Conservation (phyloP, 495 filamentous ascomycete genomes). For the Lasiosphaeria hispida region DNA sequence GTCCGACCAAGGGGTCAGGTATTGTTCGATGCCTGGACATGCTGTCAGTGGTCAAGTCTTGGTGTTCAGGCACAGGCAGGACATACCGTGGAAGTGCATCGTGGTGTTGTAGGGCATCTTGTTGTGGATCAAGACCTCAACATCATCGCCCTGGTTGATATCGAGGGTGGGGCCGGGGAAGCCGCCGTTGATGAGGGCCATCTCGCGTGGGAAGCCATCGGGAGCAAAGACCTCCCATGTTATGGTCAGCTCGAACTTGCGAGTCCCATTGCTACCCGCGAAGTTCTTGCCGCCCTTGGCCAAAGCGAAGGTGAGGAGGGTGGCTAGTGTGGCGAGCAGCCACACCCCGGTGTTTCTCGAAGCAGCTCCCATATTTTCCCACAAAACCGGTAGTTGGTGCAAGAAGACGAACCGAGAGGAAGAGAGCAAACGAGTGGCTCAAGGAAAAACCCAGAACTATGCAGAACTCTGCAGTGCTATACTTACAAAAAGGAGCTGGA, state of each 20-base stretch:
- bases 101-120: conserved; percentile 46
- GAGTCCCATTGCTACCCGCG: no score
- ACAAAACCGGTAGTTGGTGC: no score
- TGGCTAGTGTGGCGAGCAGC: no score
- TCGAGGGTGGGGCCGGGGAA: conserved; percentile 47
- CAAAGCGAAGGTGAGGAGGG: no score
- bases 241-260: conserved; percentile 23
- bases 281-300: no score
- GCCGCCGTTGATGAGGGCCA: conserved; percentile 50
- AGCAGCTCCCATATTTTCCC: no score
- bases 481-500: no score
- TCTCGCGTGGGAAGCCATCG: conserved; percentile 39
- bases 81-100: conserved; percentile 52
- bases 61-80: conserved; percentile 26
- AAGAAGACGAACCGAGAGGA: no score
- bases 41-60: background rate
- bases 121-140: conserved; percentile 48
- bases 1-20: conserved; percentile 40
- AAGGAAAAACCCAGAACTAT: no score
- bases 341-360: no score
- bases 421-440: no score
- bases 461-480: no score
- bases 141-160: conserved; percentile 49
- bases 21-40: conserved; percentile 46
- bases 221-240: conserved; percentile 43